Percentiles rank a stretch among this genome's conserved stretches.
These are phyloP conservation scores for Rutstroemia sydowiana DNA, from an alignment of 2,329 filamentous ascomycete genomes.

Conservation along the genomic window DNA sequence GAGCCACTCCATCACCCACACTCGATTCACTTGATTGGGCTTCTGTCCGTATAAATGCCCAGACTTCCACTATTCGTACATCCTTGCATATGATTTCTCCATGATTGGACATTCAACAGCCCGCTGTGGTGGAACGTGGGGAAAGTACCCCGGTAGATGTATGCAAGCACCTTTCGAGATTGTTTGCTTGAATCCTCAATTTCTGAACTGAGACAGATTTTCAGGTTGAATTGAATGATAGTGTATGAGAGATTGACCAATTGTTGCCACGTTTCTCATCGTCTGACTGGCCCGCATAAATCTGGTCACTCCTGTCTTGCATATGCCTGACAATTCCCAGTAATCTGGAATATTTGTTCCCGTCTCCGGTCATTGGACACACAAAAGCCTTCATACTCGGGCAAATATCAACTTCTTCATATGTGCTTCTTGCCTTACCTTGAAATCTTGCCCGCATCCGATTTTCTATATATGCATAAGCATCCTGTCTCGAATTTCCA, in stretches of 20 bases:
- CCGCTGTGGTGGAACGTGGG: slow-evolving; percentile 4
- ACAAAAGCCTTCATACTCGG: background rate
- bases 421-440: background rate
- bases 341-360: background rate
- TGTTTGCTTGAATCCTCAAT: background rate
- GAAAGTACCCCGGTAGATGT: too few relatives aligned
- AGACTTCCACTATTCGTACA: background rate
- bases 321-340: background rate
- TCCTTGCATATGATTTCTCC: background rate
- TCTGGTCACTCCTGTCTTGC: background rate
- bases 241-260: slow-evolving; percentile 14
- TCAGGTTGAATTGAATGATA: slow-evolving; percentile 1
- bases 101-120: slow-evolving; percentile 9
- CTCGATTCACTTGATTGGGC: slow-evolving; percentile 7
- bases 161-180: background rate
- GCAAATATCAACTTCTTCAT: background rate
- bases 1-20: slow-evolving; percentile 15
- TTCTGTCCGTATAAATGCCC: slow-evolving; percentile 7
- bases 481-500: background rate
- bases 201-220: background rate
- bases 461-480: too few relatives aligned
- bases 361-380: background rate
- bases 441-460: background rate
- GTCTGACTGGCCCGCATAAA: background rate
- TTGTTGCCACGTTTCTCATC: slow-evolving; percentile 16